phyloP scores from a whole-genome alignment of 2,329 filamentous ascomycete genomes.

The Neopestalotiopsis rosae region DNA sequence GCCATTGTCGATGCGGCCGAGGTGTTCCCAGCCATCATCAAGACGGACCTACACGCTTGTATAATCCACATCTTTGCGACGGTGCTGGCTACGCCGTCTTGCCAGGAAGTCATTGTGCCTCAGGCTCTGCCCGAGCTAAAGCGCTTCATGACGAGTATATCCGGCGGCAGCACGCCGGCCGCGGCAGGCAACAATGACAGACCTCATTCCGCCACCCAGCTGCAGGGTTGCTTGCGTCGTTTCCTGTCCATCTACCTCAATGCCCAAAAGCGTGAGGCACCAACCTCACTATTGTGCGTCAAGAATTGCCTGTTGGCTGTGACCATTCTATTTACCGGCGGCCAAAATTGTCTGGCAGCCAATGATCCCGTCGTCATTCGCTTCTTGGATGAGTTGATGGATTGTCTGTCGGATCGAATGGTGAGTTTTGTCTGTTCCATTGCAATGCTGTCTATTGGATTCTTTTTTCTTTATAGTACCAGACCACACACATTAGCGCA shows the following conservation, averaged over 20 bases:
- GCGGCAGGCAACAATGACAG: conserved; percentile 31
- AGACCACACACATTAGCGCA: background rate
- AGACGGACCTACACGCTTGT: conserved; percentile 93
- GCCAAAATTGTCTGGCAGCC: conserved; percentile 73
- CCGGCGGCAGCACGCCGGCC: conserved; percentile 44
- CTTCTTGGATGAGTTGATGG: conserved; percentile 81
- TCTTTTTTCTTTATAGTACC: background rate
- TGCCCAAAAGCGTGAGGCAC: conserved; percentile 74
- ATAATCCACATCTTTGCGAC: conserved; percentile 97
- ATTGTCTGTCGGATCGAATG: conserved; percentile 82
- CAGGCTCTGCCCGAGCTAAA: conserved; percentile 91
- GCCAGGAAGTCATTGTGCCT: conserved; percentile 87
- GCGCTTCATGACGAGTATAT: conserved; percentile 82
- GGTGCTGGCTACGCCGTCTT: conserved; percentile 84
- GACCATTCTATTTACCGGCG: conserved; percentile 86
- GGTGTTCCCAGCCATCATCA: conserved; percentile 95
- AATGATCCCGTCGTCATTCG: conserved; percentile 76
- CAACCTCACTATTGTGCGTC: conserved; percentile 83
- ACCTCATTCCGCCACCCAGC: conserved; percentile 67
- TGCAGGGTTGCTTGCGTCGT: conserved; percentile 81
- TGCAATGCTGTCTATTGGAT: too few relatives aligned
- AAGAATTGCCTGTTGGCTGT: conserved; percentile 90
- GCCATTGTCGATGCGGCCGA: conserved; percentile 93
- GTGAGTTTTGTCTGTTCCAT: conserved; percentile 42
- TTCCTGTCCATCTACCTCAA: conserved; percentile 82